phyloP scores from a whole-genome alignment of 495 filamentous ascomycete species.

The Xylaria nigripes region DNA sequence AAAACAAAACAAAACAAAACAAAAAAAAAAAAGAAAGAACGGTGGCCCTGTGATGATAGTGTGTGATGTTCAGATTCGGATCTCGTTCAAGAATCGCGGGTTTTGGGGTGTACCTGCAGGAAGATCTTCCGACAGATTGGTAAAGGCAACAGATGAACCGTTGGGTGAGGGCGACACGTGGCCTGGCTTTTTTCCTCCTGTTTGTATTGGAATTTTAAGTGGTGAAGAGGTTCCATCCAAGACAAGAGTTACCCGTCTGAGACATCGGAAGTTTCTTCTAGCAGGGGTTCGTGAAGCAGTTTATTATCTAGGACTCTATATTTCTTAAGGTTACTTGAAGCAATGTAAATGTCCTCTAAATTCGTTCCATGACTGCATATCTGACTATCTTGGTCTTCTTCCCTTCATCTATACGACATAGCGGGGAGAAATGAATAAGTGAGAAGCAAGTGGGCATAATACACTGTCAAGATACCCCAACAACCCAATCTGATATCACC shows the following conservation, averaged over 20 bases:
- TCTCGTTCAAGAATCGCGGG: no score
- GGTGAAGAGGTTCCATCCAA: not conserved
- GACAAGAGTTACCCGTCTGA: slow-evolving; percentile 13
- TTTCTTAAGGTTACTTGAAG: not conserved
- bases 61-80: not conserved
- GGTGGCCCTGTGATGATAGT: no score
- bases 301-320: not conserved
- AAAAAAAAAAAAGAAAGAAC: no score
- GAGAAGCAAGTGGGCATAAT: no score
- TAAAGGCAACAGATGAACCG: not conserved
- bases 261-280: slow-evolving; percentile 18
- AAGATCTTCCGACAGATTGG: not conserved
- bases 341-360: not conserved
- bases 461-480: no score
- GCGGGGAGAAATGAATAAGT: no score
- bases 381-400: no score
- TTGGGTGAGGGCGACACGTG: not conserved
- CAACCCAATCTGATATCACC: no score
- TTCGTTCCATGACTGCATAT: no score
- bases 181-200: not conserved
- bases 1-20: no score
- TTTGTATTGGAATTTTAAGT: not conserved
- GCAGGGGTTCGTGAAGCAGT: not conserved
- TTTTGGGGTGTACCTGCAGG: no score
- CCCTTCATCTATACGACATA: no score